A percentile compares a stretch with the other conserved stretches of the same genome.
Conservation (phyloP, 495 filamentous ascomycete species). For the Corynascus novoguineensis region DNA sequence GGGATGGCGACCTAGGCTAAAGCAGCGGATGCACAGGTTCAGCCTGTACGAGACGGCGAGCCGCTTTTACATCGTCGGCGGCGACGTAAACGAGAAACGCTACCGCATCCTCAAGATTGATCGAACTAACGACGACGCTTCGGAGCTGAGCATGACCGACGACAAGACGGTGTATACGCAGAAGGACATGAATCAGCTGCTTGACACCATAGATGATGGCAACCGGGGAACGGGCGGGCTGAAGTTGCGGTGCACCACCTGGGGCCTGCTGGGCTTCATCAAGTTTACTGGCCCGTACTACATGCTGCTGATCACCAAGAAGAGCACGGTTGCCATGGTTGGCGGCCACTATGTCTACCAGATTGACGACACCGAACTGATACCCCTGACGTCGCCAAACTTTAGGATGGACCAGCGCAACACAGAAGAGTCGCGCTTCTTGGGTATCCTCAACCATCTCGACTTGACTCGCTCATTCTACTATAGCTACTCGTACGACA, state of each 20-base stretch:
- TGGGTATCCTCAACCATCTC: slow-evolving; percentile 82
- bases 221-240: slow-evolving; percentile 89
- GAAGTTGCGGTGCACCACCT: slow-evolving; percentile 82
- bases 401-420: slow-evolving; percentile 71
- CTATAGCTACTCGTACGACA: slow-evolving; percentile 97
- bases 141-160: slow-evolving; percentile 77
- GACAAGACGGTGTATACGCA: slow-evolving; percentile 93
- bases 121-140: slow-evolving; percentile 59
- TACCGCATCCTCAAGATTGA: slow-evolving; percentile 94
- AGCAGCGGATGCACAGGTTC: slow-evolving; percentile 90
- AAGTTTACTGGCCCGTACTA: slow-evolving; percentile 95
- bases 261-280: slow-evolving; percentile 93
- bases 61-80: slow-evolving; percentile 89
- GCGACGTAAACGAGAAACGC: slow-evolving; percentile 77
- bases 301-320: slow-evolving; percentile 93
- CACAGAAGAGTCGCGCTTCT: slow-evolving; percentile 82
- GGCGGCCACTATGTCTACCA: slow-evolving; percentile 95
- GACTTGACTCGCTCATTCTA: slow-evolving; percentile 90
- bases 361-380: slow-evolving; percentile 89
- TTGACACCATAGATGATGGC: slow-evolving; percentile 93
- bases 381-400: slow-evolving; percentile 70
- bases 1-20: slow-evolving; percentile 39
- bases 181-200: slow-evolving; percentile 84
- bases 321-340: slow-evolving; percentile 90
- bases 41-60: slow-evolving; percentile 90